Conservation (phyloP, 1,139 yeast species). For the Blastobotrys raffinosifermentans region DNA sequence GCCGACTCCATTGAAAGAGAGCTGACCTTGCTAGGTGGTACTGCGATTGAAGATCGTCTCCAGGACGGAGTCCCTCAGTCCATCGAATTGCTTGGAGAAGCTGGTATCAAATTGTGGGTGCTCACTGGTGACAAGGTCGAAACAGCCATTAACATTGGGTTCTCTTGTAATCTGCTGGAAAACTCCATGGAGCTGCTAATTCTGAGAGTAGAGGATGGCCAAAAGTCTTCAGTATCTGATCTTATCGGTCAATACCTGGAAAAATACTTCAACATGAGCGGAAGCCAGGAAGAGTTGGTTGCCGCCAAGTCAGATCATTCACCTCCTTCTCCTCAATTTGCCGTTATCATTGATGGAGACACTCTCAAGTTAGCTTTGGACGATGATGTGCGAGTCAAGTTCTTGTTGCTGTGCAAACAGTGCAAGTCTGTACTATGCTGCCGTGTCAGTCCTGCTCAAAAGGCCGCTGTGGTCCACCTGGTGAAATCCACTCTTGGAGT, state of each 20-base stretch:
- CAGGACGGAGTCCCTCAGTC: constrained; percentile 97
- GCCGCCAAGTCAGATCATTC: constrained; percentile 64
- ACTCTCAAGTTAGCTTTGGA: constrained; percentile 70
- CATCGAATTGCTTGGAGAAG: constrained; percentile 73
- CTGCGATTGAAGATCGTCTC: constrained; percentile 93
- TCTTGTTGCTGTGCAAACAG: constrained; percentile 80
- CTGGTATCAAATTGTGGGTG: constrained; percentile 96
- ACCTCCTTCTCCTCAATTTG: constrained; percentile 72
- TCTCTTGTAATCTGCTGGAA: constrained; percentile 84
- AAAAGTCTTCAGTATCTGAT: constrained; percentile 45
- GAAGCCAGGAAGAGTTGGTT: constrained; percentile 52
- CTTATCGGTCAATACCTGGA: constrained; percentile 56
- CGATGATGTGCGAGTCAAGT: constrained; percentile 59
- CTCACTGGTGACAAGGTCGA: constrained; percentile 96
- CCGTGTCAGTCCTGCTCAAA: constrained; percentile 95
- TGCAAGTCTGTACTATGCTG: constrained; percentile 93
- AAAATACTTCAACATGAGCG: constrained; percentile 58
- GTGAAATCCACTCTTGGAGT: constrained; percentile 77
- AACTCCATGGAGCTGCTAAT: constrained; percentile 83
- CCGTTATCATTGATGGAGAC: constrained; percentile 89
- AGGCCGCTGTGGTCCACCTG: constrained; percentile 89
- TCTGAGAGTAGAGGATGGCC: constrained; percentile 43
- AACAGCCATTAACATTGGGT: constrained; percentile 96
- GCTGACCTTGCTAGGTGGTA: constrained; percentile 78
- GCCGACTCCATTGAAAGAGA: constrained; percentile 77